Evolutionary conservation across 148 eudicot genomes (phyloP), one percentile per base, ranked within the genome.

Genomic region (Polygonum aviculare): DNA sequence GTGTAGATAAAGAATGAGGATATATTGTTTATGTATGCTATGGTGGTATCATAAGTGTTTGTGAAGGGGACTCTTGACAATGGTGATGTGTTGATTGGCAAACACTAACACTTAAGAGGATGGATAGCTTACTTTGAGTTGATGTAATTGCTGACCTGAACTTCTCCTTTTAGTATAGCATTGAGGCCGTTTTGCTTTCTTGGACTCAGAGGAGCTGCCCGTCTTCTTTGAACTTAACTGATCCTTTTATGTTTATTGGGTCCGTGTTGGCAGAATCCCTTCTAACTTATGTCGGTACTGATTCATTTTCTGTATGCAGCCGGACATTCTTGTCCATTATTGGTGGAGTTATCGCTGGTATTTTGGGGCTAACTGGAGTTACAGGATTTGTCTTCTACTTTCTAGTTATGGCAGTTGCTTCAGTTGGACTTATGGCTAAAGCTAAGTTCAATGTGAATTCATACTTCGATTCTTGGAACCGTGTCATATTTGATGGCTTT

Each of bases 251-350:
- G 19, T n/a, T 57, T 16, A 14, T 15, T 6, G 16, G 69, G 15
- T 62, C 38, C 12, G 11, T 7, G 5, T 62, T 62, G 26, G 38
- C 39, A 19, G 14, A 59, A 21, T 59, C 35, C 2, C 65, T 59
- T 41, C 7, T 71, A 19, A 39, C 2, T 21, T 71, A 3, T 40
- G 49, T 9, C 18, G 5, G 14, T 71, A 8, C 74, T 72, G 12
- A 44, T 72, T 70, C 69, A 35, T 5, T 78, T 76, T 39, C 10
- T 80, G 12, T 78, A 7, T 87, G 88, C 96, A 93, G 98, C 88
- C 98, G 98, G 59, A 93, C 96, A 74, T 93, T 93, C 81, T 85
- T 91, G 91, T 88, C 96, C 69, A 93, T 93, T 73, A 81, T 93
- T 76, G 98, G 92, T 72, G 98, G 98, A 76, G 91, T 93, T 76